These are phyloP conservation scores for Alternaria metachromatica DNA, from an alignment of 2,329 filamentous ascomycete species.

Conservation along the genomic window DNA sequence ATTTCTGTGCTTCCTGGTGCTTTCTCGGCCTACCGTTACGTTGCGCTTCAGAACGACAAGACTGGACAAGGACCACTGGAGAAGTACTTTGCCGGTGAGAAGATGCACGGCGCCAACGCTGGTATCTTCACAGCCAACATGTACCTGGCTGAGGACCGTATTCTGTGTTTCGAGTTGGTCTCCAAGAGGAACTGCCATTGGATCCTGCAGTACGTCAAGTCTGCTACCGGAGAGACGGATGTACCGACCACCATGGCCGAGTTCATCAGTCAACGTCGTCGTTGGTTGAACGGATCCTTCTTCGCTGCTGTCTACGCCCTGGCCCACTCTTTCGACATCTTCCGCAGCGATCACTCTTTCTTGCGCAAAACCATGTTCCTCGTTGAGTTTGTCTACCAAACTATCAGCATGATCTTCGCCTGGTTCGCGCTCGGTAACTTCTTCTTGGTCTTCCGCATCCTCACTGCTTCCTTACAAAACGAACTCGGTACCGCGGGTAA, in stretches of 20 bases:
- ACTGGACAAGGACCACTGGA: conserved; percentile 89
- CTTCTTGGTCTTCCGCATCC: conserved; percentile 97
- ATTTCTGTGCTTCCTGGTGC: conserved; percentile 96
- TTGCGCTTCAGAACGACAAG: conserved; percentile 96
- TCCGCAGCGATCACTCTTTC: conserved; percentile 88
- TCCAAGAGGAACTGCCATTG: conserved; percentile 97
- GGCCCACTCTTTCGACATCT: conserved; percentile 94
- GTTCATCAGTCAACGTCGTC: conserved; percentile 90
- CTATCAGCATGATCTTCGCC: conserved; percentile 95
- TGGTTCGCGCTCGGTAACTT: conserved; percentile 99
- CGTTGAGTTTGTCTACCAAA: conserved; percentile 93
- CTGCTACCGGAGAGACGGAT: conserved; percentile 93
- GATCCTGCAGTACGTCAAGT: conserved; percentile 98
- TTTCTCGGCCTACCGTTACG: conserved; percentile 96
- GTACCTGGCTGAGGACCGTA: conserved; percentile 98
- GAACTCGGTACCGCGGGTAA: conserved; percentile 79
- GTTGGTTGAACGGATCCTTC: conserved; percentile 98
- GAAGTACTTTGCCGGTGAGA: conserved; percentile 97
- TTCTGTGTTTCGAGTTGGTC: conserved; percentile 97
- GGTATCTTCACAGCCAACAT: conserved; percentile 99
- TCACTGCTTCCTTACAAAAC: conserved; percentile 83
- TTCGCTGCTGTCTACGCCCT: conserved; percentile 96
- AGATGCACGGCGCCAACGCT: conserved; percentile 89
- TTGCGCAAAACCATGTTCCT: conserved; percentile 88
- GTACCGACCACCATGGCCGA: conserved; percentile 94